Conservation (phyloP, 2,329 filamentous ascomycete genomes). For the Colletotrichum sp. region DNA sequence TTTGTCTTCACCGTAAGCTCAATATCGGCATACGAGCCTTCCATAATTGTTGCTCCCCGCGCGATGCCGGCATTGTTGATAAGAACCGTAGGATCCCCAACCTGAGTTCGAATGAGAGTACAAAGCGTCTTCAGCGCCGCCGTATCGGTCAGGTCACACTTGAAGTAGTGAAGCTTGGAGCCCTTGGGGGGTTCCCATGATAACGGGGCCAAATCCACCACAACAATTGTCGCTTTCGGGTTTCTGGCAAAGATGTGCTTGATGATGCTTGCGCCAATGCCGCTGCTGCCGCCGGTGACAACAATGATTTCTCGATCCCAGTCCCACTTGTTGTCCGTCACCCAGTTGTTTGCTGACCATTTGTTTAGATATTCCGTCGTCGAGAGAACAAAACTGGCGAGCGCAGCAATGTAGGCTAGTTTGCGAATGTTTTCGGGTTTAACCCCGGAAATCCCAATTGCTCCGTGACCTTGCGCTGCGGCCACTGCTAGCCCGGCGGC, state of each 20-base stretch:
- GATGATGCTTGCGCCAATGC: constrained; percentile 43
- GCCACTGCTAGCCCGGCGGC: constrained; percentile 15
- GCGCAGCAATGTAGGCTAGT: constrained; percentile 9
- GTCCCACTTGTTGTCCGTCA: constrained; percentile 29
- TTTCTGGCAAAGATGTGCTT: constrained; percentile 30
- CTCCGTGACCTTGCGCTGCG: not conserved
- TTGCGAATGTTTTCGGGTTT: not conserved
- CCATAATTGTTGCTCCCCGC: constrained; percentile 30
- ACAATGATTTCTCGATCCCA: constrained; percentile 47
- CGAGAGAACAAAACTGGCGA: constrained; percentile 21
- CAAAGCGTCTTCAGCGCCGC: constrained; percentile 31
- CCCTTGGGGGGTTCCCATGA: constrained; percentile 29
- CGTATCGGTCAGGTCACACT: constrained; percentile 42
- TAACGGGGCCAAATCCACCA: constrained; percentile 38
- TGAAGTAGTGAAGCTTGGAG: constrained; percentile 32
- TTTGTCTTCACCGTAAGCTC: constrained; percentile 47
- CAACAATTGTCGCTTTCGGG: constrained; percentile 30
- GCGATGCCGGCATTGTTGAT: constrained; percentile 40
- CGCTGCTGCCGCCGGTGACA: constrained; percentile 48
- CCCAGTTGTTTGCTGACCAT: constrained; percentile 30
- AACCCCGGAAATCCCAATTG: not conserved
- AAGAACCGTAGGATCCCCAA: constrained; percentile 41
- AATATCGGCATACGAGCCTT: constrained; percentile 30
- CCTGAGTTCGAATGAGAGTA: constrained; percentile 30
- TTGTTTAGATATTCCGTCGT: constrained; percentile 26